Evolutionary conservation across 495 filamentous ascomycete species (phyloP).

Genomic region (Penicillium lagena): DNA sequence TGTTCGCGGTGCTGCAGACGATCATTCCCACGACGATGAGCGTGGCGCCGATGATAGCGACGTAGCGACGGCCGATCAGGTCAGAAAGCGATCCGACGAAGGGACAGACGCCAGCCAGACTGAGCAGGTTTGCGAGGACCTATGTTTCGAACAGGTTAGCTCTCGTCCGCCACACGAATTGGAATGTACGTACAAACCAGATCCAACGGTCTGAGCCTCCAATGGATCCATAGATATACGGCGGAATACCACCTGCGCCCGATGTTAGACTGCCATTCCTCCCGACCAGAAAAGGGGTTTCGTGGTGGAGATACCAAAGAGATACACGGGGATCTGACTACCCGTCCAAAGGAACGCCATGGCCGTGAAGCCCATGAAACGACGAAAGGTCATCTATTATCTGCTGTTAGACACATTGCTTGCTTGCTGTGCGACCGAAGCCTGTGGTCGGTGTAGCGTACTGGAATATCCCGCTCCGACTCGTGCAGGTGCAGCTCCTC

Average conservation of each 20-base stretch:
- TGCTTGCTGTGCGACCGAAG: not conserved
- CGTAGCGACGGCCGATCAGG: conserved; percentile 59
- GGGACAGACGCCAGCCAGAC: conserved; percentile 61
- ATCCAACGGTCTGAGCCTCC: conserved; percentile 62
- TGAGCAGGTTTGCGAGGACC: conserved; percentile 59
- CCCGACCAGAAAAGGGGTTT: no score
- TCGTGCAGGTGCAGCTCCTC: conserved; percentile 17
- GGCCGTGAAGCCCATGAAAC: conserved; percentile 53
- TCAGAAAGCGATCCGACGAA: conserved; percentile 70
- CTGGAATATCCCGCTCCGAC: conserved; percentile 15
- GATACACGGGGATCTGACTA: conserved; percentile 57
- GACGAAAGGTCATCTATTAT: conserved; percentile 47
- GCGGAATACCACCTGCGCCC: conserved; percentile 47
- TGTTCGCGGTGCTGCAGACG: conserved; percentile 54
- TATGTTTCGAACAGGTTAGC: conserved; percentile 3
- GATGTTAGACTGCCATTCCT: no score
- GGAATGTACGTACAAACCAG: conserved; percentile 52
- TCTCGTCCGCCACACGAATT: not conserved
- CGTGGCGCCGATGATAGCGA: conserved; percentile 53
- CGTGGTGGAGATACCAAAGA: conserved; percentile 39
- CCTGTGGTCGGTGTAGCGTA: not conserved
- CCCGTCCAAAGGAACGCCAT: conserved; percentile 65
- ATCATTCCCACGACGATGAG: conserved; percentile 63
- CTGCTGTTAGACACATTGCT: not conserved
- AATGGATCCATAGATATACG: conserved; percentile 59